Evolutionary conservation across 345 rosid genomes (phyloP), one percentile per base, ranked within the genome.

Genomic region (Anastatica hierochuntica): DNA sequence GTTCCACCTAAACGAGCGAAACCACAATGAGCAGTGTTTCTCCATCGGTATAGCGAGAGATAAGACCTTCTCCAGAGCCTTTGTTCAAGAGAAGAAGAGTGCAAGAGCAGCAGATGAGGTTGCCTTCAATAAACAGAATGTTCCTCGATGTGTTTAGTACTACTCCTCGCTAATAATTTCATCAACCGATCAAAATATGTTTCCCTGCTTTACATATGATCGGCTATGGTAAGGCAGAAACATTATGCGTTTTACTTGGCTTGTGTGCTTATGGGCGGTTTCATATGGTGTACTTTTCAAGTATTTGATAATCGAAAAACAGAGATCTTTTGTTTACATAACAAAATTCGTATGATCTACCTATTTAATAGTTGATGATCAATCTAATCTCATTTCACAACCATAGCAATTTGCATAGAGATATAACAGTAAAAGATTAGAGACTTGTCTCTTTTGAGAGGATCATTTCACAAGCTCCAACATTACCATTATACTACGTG

Each of bases 71-170:
- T n/a, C n/a, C n/a, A n/a, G n/a, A n/a, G 24, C 5, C 79, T 43
- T 63, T 21, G 51, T 46, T 77, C 68, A 86, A 90, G 65, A 77
- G 88, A 69, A 82, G 75, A 62, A 80, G 86, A 58, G 60, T 70
- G 33, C 80, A 73, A 35, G 85, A 79, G 44, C 86, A 84, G 75
- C 85, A 79, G 74, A 83, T 78, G 87, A 78, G 58, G 48, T 39
- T 87, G 64, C 75, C 90, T 45, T 74, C 80, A 18, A 43, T 72
- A 39, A 81, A 77, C 60, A 72, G 76, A 71, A 70, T 78, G 75
- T 59, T 53, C 23, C 49, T 59, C 17, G 55, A 45, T 31, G 62
- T 53, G 56, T 75, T 80, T 70, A 61, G 74, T 68, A 78, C 69
- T 69, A 84, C 83, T 66, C 87, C 84, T 61, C 87, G 33, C 71